Percentiles rank a stretch among this genome's conserved stretches.
phyloP scores from a whole-genome alignment of 2,329 filamentous ascomycete species.

The Zymoseptoria ardabiliae region DNA sequence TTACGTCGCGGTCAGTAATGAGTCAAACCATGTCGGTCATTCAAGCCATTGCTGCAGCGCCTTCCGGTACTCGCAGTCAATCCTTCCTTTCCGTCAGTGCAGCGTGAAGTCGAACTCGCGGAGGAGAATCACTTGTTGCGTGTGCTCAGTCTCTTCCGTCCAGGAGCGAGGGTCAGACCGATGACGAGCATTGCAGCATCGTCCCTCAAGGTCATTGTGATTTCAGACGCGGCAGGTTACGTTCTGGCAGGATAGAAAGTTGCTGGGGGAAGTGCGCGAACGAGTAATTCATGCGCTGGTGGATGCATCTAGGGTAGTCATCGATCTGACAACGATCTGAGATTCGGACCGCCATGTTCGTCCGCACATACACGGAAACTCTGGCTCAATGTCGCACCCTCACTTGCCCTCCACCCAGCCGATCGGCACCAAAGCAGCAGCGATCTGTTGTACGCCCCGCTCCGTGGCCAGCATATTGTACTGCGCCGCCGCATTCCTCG shows the following conservation, averaged over 20 bases:
- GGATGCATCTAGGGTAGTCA: too few relatives aligned
- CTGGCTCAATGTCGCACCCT: neutral
- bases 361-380: neutral
- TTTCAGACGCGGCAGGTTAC: neutral
- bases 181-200: neutral
- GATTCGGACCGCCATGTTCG: too few relatives aligned
- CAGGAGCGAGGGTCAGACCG: neutral
- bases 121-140: neutral
- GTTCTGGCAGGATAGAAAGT: neutral
- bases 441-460: slow-evolving; percentile 74
- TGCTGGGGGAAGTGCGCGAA: too few relatives aligned
- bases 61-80: neutral
- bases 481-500: slow-evolving; percentile 84
- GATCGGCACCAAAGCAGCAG: slow-evolving; percentile 78
- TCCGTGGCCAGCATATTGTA: slow-evolving; percentile 96
- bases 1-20: neutral
- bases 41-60: neutral
- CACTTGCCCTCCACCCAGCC: slow-evolving; percentile 60
- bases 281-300: too few relatives aligned
- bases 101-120: neutral
- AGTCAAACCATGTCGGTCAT: neutral
- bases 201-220: neutral
- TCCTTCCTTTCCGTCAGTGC: neutral
- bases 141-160: neutral
- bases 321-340: too few relatives aligned